Evolutionary conservation across 805 yeast genomes (phyloP).

Genomic region (Kluyveromyces wickerhamii): DNA sequence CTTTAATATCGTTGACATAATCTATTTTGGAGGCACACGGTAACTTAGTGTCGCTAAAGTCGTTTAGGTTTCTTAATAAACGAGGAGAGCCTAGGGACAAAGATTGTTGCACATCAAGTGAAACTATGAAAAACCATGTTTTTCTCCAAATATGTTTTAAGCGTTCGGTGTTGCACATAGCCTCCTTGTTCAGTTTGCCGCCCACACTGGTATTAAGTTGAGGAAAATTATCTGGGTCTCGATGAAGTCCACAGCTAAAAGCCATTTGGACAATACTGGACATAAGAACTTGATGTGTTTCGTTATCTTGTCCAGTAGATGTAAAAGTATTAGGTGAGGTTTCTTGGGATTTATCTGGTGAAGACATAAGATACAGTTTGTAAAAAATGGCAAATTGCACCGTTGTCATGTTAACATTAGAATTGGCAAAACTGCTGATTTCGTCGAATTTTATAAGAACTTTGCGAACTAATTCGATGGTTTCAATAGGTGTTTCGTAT

Average conservation of each 20-base stretch:
- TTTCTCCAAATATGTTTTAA: constrained; percentile 48
- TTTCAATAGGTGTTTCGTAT: constrained; percentile 25
- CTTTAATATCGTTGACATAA: constrained; percentile 34
- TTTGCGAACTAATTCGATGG: constrained; percentile 22
- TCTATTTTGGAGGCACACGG: constrained; percentile 35
- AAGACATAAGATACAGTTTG: constrained; percentile 45
- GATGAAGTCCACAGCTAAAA: constrained; percentile 54
- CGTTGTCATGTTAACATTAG: constrained; percentile 30
- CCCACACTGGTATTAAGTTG: constrained; percentile 27
- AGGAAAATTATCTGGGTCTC: constrained; percentile 54
- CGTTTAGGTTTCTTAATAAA: constrained; percentile 30
- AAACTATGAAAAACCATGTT: constrained; percentile 44
- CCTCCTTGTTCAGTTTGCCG: constrained; percentile 15
- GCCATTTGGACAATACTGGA: constrained; percentile 62
- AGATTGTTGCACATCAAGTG: constrained; percentile 37
- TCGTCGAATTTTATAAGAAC: constrained; percentile 28
- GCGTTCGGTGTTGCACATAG: constrained; percentile 27
- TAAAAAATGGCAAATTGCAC: constrained; percentile 55
- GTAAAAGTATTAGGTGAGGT: constrained; percentile 13
- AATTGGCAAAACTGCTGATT: constrained; percentile 28
- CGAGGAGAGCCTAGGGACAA: constrained; percentile 36
- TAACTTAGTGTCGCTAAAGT: constrained; percentile 36
- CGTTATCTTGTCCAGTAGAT: constrained; percentile 39
- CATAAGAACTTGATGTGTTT: constrained; percentile 46
- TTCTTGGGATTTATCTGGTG: constrained; percentile 39